Evolutionary conservation across 1,139 yeast genomes (phyloP).

Genomic region (Taiozyma sp.): DNA sequence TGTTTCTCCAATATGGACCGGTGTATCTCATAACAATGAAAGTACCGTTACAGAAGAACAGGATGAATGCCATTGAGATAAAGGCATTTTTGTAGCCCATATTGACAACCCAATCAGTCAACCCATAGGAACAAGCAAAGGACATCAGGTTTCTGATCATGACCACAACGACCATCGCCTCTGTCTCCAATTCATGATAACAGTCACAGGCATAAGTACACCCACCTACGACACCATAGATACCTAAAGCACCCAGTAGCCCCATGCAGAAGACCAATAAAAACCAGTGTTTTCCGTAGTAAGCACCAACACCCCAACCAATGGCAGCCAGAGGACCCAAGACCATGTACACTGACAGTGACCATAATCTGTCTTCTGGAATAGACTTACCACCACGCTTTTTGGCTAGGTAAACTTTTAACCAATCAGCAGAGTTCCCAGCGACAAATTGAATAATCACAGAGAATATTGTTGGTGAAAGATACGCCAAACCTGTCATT

Average conservation of each 20-base stretch:
- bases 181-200: conserved; percentile 48
- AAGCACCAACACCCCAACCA: conserved; percentile 40
- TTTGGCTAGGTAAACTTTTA: conserved; percentile 32
- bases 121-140: conserved; percentile 43
- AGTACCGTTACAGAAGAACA: conserved; percentile 36
- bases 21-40: conserved; percentile 35
- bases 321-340: conserved; percentile 34
- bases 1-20: conserved; percentile 34
- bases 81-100: conserved; percentile 40
- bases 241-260: conserved; percentile 40
- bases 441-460: conserved; percentile 29
- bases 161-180: conserved; percentile 43
- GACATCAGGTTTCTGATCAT: conserved; percentile 36
- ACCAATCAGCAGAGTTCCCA: conserved; percentile 34
- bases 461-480: conserved; percentile 35
- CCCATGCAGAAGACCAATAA: conserved; percentile 51
- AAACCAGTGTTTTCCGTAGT: conserved; percentile 42
- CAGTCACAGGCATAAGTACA: conserved; percentile 51
- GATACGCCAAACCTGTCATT: conserved; percentile 37
- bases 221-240: conserved; percentile 46
- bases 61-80: conserved; percentile 38
- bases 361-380: conserved; percentile 40
- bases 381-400: conserved; percentile 32
- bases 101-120: conserved; percentile 42
- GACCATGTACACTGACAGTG: conserved; percentile 28